Evolutionary conservation across 2,329 filamentous ascomycete species (phyloP), one percentile per base, ranked within the genome.

Genomic region (Phialocephala sp.): DNA sequence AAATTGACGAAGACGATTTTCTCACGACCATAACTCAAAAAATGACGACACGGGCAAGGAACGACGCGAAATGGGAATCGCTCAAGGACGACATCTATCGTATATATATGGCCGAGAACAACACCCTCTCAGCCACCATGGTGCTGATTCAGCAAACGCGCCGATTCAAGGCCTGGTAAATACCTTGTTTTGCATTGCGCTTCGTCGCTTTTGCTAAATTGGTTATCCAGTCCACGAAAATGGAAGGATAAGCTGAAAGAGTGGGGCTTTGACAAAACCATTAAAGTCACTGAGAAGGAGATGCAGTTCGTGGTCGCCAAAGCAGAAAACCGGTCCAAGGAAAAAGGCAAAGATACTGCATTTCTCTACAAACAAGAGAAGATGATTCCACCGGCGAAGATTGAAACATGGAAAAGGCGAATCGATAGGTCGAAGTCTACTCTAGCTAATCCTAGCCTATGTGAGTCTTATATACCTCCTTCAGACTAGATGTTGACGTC

Each of bases 191-290:
- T 14, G 35, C 24, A 20, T 18, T 24, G 22, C 18, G 41, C 6
- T 43, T 2, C 5, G 2, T 43, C 15, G 6, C 15, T n/a, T 43
- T 18, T 43, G 15, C 41, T 43, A 6, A 43, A n/a, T 43, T 32
- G 6, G n/a, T 43, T 43, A 1, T 8, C n/a, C n/a, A 61, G 59
- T 18, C 59, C 59, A 24, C 45, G 59, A 18, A 61, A 55, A 54
- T 61, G 59, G 59, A 61, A 61, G 18, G 37, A 39, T 27, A 52
- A 52, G 14, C 50, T 61, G 4, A 61, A 55, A 20, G 43, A 54
- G n/a, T 61, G 59, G 59, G 41, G 27, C 0, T 61, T 54, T 18
- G 59, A 55, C 20, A 61, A 54, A 36, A 32, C 3, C 27, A 32
- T 32, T 32, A 45, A 52, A 9, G 8, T 61, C 27, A 24, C 59